A percentile compares a stretch with the other conserved stretches of the same genome.
Conservation (phyloP, 225 moss, liverwort and hornwort genomes). For the Polytrichum formosum region DNA sequence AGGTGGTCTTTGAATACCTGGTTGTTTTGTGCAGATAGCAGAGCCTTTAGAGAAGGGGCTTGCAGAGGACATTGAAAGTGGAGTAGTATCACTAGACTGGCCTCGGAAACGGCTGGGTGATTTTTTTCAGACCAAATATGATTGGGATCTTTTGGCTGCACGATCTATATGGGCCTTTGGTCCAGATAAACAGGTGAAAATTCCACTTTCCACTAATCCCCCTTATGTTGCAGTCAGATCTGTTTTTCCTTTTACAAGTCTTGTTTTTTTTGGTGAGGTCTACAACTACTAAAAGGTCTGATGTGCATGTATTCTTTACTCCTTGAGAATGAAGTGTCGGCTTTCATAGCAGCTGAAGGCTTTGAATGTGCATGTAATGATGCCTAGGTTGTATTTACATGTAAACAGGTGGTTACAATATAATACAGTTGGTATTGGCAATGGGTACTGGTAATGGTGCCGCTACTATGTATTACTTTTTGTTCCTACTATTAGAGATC, state of each 20-base stretch:
- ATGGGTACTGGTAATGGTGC: too few relatives aligned
- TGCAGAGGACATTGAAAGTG: conserved; percentile 96
- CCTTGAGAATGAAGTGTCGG: not conserved
- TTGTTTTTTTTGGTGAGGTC: not conserved
- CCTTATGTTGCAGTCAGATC: too few relatives aligned
- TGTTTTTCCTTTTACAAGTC: too few relatives aligned
- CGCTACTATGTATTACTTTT: too few relatives aligned
- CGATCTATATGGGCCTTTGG: conserved; percentile 99
- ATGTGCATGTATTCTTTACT: not conserved
- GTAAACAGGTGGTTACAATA: too few relatives aligned
- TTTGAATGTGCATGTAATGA: too few relatives aligned
- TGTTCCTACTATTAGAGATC: conserved; percentile 1
- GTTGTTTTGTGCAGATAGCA: conserved; percentile 68
- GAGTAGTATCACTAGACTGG: conserved; percentile 88
- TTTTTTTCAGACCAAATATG: conserved; percentile 93
- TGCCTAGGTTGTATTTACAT: too few relatives aligned
- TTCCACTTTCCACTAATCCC: not conserved
- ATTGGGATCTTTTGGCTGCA: conserved; percentile 99
- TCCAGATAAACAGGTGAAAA: conserved; percentile 87
- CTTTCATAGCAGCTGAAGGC: too few relatives aligned
- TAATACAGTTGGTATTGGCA: too few relatives aligned
- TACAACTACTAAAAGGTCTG: too few relatives aligned
- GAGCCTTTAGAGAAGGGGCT: conserved; percentile 96
- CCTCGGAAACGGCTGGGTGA: conserved; percentile 88
- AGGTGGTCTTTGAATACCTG: too few relatives aligned